Evolutionary conservation across 305 asterid genomes (phyloP).

Genomic region (Fraxinus greggii): DNA sequence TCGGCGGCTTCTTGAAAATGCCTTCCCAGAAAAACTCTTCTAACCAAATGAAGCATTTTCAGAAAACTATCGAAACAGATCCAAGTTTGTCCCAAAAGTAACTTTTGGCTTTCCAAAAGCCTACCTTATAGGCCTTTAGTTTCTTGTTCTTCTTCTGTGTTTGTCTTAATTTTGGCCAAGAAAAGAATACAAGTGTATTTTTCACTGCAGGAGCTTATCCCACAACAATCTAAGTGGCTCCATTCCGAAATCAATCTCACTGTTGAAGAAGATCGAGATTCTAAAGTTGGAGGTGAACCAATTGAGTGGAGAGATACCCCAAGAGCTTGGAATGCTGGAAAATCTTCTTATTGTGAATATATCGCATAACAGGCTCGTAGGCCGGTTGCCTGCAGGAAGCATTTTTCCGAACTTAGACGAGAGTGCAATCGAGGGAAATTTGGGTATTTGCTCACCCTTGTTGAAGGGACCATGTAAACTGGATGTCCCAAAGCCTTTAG

Average conservation of each 20-base stretch:
- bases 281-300: conserved; percentile 77
- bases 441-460: conserved; percentile 81
- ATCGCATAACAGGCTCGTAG: conserved; percentile 73
- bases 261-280: conserved; percentile 70
- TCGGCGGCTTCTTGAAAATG: not conserved
- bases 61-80: too few relatives aligned
- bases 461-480: conserved; percentile 77
- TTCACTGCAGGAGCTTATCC: conserved; percentile 78
- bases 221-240: conserved; percentile 66
- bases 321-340: conserved; percentile 58
- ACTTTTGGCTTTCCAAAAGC: not conserved
- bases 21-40: not conserved
- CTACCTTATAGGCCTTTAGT: not conserved
- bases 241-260: conserved; percentile 68
- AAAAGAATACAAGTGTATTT: not conserved
- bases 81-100: not conserved
- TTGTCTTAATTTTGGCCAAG: not conserved
- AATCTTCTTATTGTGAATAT: conserved; percentile 81
- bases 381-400: conserved; percentile 69
- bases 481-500: conserved; percentile 85
- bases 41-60: not conserved
- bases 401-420: conserved; percentile 71
- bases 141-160: not conserved
- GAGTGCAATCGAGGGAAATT: conserved; percentile 75
- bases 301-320: conserved; percentile 88